Conservation (phyloP, 2,329 filamentous ascomycete species). For the Xylaria sp. region DNA sequence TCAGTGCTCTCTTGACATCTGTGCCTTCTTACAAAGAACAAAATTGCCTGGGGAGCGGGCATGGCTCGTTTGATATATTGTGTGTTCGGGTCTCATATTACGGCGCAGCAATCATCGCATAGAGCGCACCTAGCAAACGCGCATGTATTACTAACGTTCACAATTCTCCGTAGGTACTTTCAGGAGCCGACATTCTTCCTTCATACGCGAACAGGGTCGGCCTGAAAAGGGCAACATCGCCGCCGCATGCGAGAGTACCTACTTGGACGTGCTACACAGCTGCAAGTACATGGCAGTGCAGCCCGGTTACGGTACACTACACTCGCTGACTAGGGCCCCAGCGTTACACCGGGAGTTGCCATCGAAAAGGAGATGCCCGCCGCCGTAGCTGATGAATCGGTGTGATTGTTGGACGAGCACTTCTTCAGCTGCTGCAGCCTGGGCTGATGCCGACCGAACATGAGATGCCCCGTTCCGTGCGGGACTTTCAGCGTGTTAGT, state of each 20-base stretch:
- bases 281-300: too few relatives aligned
- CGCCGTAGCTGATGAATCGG: conserved; percentile 5
- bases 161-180: not conserved
- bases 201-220: not conserved
- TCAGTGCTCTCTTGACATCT: conserved; percentile 16
- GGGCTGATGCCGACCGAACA: conserved; percentile 20
- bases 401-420: not conserved
- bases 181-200: conserved; percentile 4
- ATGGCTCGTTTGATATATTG: not conserved
- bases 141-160: too few relatives aligned
- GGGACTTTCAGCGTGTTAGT: conserved; percentile 7
- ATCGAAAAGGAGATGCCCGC: not conserved
- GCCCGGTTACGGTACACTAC: not conserved
- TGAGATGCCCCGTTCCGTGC: conserved; percentile 17
- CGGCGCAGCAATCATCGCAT: not conserved
- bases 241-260: conserved; percentile 16
- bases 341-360: conserved; percentile 12
- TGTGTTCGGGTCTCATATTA: too few relatives aligned
- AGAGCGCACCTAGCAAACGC: not conserved
- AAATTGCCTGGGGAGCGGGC: not conserved
- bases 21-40: not conserved
- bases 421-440: conserved; percentile 15
- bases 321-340: conserved; percentile 2
- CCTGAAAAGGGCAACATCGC: conserved; percentile 21
- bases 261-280: not conserved